Base-by-base conservation (phyloP, 2,329 filamentous ascomycete species). In the Chaetomiaceae sp. region DNA sequence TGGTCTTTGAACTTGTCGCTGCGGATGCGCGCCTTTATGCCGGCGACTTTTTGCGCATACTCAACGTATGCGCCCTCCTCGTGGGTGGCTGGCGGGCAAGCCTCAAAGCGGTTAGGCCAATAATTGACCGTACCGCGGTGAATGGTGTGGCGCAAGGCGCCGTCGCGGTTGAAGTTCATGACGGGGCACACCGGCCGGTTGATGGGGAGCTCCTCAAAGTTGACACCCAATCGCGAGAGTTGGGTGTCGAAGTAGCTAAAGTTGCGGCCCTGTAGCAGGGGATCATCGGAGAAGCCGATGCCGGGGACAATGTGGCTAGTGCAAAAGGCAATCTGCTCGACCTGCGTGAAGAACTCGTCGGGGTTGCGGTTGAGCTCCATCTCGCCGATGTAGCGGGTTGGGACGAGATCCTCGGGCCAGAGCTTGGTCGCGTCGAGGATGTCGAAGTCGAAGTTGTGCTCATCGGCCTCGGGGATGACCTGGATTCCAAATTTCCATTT, bases 401-500 rank as follows among this genome's bases (percentile, higher is more conserved):
- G 89, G 0, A 90, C 74, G 0, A 84, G 70, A 11, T 92, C 86
- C 65, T 94, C 87, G 0, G 89, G 89, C 88, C 89, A 94, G 23
- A 92, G 69, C 72, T 95, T 94, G 33, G 89, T 95, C 1, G 89
- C 85, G 60, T 95, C 89, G 1, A 95, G 79, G 27, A 92, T 85
- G 62, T 94, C 89, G 56, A 94, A 92, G 6, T 92, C 89, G 56
- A 92, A 95, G 14, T 88, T 81, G 57, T 92, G 76, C 65, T 89
- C 81, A 44, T 84, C 78, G 8, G 76, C 77, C 58, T 92, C 88
- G 0, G 85, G 80, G 20, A 94, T 79, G 3, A 84, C 76, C 64
- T 95, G 89, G n/a, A 95, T 84, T 38, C 86, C 87, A 30, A 63
- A 63, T 50, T 61, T 61, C 62, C 61, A 64, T 55, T 64, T 62